Base-by-base conservation (phyloP, 441 rosid species). In the Rhodomyrtus psidioides region DNA sequence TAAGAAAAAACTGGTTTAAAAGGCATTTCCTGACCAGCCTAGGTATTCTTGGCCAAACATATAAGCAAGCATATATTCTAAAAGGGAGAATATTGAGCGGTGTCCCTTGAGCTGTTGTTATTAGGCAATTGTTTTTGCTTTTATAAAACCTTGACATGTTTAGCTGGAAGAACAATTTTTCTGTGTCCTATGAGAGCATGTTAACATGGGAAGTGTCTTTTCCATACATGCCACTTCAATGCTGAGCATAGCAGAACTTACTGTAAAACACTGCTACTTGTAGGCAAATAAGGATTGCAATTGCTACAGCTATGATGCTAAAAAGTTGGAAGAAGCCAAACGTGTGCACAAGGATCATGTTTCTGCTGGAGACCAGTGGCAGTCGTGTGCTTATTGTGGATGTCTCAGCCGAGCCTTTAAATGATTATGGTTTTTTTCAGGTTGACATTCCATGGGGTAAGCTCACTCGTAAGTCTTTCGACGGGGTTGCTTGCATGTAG, bases 271-370 rank as follows among this genome's bases (percentile, higher is more conserved):
- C 51, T 23, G 44, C 54, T 83, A 82, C 85, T 56, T 91, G 89
- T 93, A 97, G 99, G 99, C 97, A 89, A 97, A 96, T 91, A 99
- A 96, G 91, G 99, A 97, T 91, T 93, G 95, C 89, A 95, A 89
- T 86, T 96, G 99, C 91, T 96, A 97, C 88, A 95, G 99, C 86
- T 97, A 92, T 88, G 98, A 97, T 87, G 91, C 94, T 85, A 93
- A 99, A 90, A 97, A 95, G 89, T 85, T 96, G 91, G 93, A 92
- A 9, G 99, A 95, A 89, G 97, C 98, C 83, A 94, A 94, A 91
- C 94, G 96, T 85, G 99, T 97, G 65, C 99, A 97, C 90, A 93
- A 93, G 92, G 99, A 94, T 91, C 99, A 97, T 89, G 99, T 96
- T 89, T 96, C 99, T 91, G 97, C 99, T 83, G 34, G 26, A 51